Evolutionary conservation across 495 filamentous ascomycete species (phyloP).

Genomic region (Aspergillus haitiensis): DNA sequence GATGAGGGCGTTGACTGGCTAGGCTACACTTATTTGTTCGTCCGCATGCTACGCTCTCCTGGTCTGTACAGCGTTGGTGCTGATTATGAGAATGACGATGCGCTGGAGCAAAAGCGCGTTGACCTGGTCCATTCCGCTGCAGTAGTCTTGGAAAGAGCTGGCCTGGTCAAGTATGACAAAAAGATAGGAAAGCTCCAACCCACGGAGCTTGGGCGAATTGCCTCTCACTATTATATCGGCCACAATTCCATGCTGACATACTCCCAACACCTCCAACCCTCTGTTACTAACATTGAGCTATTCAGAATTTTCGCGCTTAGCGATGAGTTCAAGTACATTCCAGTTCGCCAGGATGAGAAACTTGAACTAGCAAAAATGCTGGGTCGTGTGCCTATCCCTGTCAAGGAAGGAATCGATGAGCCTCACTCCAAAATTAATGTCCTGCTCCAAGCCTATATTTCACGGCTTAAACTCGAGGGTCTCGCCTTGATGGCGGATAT

Average conservation of each 20-base stretch:
- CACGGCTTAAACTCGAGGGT: slow-evolving; percentile 88
- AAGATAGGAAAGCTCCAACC: slow-evolving; percentile 84
- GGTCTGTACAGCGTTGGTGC: slow-evolving; percentile 94
- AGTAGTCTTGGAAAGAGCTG: slow-evolving; percentile 79
- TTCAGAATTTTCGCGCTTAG: slow-evolving; percentile 98
- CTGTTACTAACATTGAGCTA: slow-evolving; percentile 85
- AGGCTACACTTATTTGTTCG: slow-evolving; percentile 96
- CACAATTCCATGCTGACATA: slow-evolving; percentile 95
- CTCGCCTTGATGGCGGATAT: slow-evolving; percentile 96
- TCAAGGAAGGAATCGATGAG: slow-evolving; percentile 97
- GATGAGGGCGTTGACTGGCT: slow-evolving; percentile 98
- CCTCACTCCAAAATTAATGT: slow-evolving; percentile 99
- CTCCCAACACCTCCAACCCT: slow-evolving; percentile 91
- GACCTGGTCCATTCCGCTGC: slow-evolving; percentile 96
- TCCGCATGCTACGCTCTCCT: slow-evolving; percentile 95
- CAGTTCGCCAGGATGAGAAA: slow-evolving; percentile 96
- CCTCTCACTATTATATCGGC: slow-evolving; percentile 98
- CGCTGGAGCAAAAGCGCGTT: slow-evolving; percentile 92
- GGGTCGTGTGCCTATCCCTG: slow-evolving; percentile 85
- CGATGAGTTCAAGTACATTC: slow-evolving; percentile 99
- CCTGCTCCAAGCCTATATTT: slow-evolving; percentile 96
- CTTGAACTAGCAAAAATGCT: slow-evolving; percentile 91
- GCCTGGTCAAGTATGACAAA: slow-evolving; percentile 92
- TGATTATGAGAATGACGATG: slow-evolving; percentile 90
- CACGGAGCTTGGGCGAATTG: slow-evolving; percentile 91